Evolutionary conservation across 257 asterid genomes (phyloP).

Genomic region (Datura wrightii): DNA sequence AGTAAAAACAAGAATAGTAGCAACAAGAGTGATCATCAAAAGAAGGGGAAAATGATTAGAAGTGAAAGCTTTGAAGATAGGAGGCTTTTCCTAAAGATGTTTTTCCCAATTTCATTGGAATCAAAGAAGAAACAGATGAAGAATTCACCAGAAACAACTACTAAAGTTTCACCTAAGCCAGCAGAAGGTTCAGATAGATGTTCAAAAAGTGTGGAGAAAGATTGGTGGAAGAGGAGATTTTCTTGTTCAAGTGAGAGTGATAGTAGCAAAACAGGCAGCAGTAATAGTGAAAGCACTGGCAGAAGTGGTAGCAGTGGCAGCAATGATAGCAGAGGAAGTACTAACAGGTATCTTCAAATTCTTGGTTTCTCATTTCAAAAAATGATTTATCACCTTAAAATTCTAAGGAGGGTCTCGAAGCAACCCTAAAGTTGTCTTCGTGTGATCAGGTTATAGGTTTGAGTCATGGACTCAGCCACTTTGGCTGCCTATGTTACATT

Average conservation of each 20-base stretch:
- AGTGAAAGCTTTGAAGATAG: conserved; percentile 54
- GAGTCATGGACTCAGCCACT: background rate
- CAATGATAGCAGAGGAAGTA: conserved; percentile 40
- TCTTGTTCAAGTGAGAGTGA: conserved; percentile 62
- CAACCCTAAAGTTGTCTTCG: too few species aligned
- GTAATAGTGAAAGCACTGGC: conserved; percentile 41
- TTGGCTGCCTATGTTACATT: background rate
- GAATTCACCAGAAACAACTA: background rate
- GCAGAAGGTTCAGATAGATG: background rate
- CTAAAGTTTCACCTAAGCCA: conserved; percentile 52
- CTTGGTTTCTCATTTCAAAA: background rate
- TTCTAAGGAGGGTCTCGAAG: rapidly evolving
- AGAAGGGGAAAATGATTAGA: conserved; percentile 38
- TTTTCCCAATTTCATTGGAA: conserved; percentile 55
- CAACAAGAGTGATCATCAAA: background rate
- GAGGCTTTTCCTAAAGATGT: conserved; percentile 66
- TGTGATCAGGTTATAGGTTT: background rate
- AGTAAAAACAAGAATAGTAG: conserved; percentile 19
- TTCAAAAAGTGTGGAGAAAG: conserved; percentile 17
- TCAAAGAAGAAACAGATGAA: conserved; percentile 46
- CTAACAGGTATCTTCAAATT: background rate
- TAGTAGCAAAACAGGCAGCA: conserved; percentile 46
- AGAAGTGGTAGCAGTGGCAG: conserved; percentile 41
- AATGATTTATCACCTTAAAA: background rate
- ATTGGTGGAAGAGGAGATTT: conserved; percentile 41